Base-by-base conservation (phyloP, 208 protist genomes). In the Trypanosoma melophagium region DNA sequence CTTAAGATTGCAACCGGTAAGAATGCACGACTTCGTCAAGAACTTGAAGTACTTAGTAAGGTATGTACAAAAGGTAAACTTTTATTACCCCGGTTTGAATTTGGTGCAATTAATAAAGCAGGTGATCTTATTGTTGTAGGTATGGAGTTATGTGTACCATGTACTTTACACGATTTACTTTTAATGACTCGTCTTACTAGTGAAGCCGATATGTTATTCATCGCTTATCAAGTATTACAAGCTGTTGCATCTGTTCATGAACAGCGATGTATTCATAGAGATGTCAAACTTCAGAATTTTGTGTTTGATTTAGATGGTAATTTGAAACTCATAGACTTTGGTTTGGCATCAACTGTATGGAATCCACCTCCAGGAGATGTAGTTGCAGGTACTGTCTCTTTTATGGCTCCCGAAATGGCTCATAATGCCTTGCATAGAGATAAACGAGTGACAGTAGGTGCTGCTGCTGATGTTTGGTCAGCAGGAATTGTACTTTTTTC, bases 341-440 rank as follows among this genome's bases (percentile, higher is more conserved):
- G 93, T 7, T 81, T 97, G 2, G 79, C 93, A 9, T 89, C 82
- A 56, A 86, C 59, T 44, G 75, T 81, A 4, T 78, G 87, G 40
- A 86, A 84, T 57, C 89, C 92, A 5, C 77, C 87, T 8, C 66
- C 89, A 10, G 92, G 87, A 9, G 92, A 96, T 51, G 83, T 96
- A 19, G 89, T 96, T 62, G 89, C 86, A 12, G 94, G 94, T 42
- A 97, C 94, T 3, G 77, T 94, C 47, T 89, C 87, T n/a, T 97
- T 95, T 71, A 92, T 97, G 83, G 86, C 94, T 13, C 94, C 94
- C 0, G 92, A 97, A 74, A 96, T 96, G 90, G 90, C 90, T 28
- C 86, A 94, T 75, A 96, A 96, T 66, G 89, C 86, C 10, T 74
- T 96, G n/a, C 55, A 87, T 67, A 86, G 81, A 69, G 81, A 93